Base-by-base conservation (phyloP, 2,329 filamentous ascomycete genomes). In the Xylaria sp. region DNA sequence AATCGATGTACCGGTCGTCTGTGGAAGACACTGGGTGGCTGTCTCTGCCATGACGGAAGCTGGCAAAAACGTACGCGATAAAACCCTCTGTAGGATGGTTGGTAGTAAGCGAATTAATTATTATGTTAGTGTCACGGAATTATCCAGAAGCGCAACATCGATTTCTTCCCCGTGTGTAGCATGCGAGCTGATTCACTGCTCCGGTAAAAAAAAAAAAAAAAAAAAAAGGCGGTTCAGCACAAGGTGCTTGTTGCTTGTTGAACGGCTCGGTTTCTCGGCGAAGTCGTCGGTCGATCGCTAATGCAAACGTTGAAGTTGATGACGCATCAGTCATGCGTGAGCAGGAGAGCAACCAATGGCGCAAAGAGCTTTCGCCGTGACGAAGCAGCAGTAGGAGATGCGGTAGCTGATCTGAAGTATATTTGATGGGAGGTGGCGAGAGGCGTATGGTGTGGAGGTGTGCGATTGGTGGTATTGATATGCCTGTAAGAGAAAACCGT, bases 1-100 rank as follows among this genome's bases (percentile, higher is more conserved):
- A 12, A 71, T 61, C 21, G 65, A 60, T 8, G 68, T 53, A 51
- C 67, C 28, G 12, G 67, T 33, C 23, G 70, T 52, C 28, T 67
- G 66, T 46, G 67, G 56, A 38, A 69, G 43, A 45, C 60, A 68
- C 40, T 67, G 70, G 40, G 66, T 70, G 33, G 63, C 64, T n/a
- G 72, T 73, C 57, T 71, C 72, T 12, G 72, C 60, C 70, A 72
- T 72, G 45, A n/a, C 62, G 53, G 2, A 43, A 52, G 19, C n/a
- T 33, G 38, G 23, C 35, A 23, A 60, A 57, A 31, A 14, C 35
- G 40, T 21, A 51, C 21, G 40, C 15, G 17, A 42, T 14, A 43
- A 33, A 42, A 14, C 17, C 55, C 35, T 40, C 25, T 33, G 40
- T 17, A 28, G 15, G 31, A 50, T n/a, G 12, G 40, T 14, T 40